Conservation (phyloP, 805 yeast species). For the Jamesozyma lodderae region DNA sequence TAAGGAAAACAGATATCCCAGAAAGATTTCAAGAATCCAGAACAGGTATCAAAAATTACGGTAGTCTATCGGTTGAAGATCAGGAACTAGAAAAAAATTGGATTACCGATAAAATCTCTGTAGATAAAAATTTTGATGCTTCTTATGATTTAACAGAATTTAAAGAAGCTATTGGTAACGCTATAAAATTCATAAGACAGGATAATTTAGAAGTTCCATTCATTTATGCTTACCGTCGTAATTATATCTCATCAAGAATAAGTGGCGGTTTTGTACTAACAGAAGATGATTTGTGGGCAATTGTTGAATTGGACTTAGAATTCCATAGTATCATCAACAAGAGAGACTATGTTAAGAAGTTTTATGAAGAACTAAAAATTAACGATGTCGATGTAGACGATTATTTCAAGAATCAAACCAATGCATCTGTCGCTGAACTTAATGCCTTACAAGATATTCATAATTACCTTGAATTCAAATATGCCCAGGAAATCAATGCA, state of each 20-base stretch:
- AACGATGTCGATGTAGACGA: constrained; percentile 52
- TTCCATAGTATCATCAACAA: constrained; percentile 78
- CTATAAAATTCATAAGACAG: constrained; percentile 59
- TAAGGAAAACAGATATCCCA: constrained; percentile 81
- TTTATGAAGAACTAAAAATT: constrained; percentile 44
- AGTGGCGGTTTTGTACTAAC: constrained; percentile 40
- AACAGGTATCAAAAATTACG: constrained; percentile 51
- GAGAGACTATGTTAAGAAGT: constrained; percentile 49
- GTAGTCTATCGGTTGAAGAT: constrained; percentile 55
- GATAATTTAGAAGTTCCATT: constrained; percentile 88
- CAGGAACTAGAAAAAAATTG: constrained; percentile 67
- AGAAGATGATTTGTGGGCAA: constrained; percentile 89
- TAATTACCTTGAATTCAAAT: constrained; percentile 72
- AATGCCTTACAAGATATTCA: constrained; percentile 61
- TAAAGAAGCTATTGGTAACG: constrained; percentile 60
- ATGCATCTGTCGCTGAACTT: constrained; percentile 54
- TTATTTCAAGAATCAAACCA: constrained; percentile 45
- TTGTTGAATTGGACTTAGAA: constrained; percentile 77
- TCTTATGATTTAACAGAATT: constrained; percentile 43
- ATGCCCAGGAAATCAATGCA: constrained; percentile 36
- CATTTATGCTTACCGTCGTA: constrained; percentile 92
- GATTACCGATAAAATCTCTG: constrained; percentile 58
- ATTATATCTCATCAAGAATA: constrained; percentile 47
- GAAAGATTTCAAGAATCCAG: constrained; percentile 84
- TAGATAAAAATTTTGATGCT: constrained; percentile 42